Conservation (phyloP, 129 eudicot genomes). For the Rutidosis leptorrhynchoides region DNA sequence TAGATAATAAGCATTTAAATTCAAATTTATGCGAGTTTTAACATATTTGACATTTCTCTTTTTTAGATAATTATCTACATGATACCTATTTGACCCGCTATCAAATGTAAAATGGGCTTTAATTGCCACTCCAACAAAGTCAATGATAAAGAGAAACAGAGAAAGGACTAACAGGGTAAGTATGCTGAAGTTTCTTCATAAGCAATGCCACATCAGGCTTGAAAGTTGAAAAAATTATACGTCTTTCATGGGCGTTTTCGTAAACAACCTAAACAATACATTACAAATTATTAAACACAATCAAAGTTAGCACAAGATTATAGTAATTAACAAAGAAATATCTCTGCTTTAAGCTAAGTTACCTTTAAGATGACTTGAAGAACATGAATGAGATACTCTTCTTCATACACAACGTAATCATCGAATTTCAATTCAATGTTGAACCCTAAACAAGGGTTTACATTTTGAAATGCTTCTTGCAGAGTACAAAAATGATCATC, state of each 20-base stretch:
- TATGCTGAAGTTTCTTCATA: conserved; percentile 64
- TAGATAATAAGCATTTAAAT: no score
- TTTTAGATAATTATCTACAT: neutral
- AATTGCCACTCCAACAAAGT: neutral
- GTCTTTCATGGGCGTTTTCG: conserved; percentile 57
- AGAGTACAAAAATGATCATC: conserved; percentile 68
- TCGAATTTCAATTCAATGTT: conserved; percentile 88
- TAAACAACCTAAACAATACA: conserved; percentile 47
- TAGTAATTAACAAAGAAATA: neutral
- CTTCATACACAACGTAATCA: conserved; percentile 60
- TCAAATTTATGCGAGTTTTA: neutral
- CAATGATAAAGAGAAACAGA: neutral
- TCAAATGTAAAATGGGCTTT: neutral
- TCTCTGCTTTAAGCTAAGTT: conserved; percentile 1
- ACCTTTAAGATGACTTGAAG: conserved; percentile 61
- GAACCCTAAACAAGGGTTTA: conserved; percentile 72
- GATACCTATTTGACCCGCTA: neutral
- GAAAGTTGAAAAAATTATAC: conserved; percentile 65
- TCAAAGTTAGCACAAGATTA: neutral
- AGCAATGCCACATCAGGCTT: conserved; percentile 84
- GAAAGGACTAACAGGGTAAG: conserved; percentile 52
- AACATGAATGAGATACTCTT: conserved; percentile 44
- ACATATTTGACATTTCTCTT: neutral
- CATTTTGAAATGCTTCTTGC: conserved; percentile 71
- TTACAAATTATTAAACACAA: neutral